Evolutionary conservation across 352 stramenopile genomes (phyloP).

Genomic region (Thalassiosira gravida): DNA sequence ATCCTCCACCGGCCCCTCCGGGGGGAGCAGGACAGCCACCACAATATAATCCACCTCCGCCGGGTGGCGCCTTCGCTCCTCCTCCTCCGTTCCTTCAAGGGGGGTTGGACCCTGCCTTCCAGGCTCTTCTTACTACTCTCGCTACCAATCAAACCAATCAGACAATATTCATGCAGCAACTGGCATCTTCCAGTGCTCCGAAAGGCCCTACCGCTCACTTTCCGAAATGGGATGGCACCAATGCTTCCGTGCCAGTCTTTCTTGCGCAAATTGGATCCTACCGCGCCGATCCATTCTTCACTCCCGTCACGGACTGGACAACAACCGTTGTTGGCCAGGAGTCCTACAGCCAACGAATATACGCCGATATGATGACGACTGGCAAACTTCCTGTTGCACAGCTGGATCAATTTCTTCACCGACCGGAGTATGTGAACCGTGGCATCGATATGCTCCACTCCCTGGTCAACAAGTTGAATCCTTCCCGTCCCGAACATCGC

Average conservation of each 20-base stretch:
- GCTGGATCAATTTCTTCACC: neutral
- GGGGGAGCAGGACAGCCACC: neutral
- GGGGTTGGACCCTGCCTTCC: neutral
- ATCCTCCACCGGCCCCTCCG: neutral
- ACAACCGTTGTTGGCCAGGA: neutral
- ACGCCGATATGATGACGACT: neutral
- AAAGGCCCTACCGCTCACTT: neutral
- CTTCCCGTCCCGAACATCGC: neutral
- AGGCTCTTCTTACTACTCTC: neutral
- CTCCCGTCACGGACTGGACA: neutral
- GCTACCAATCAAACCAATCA: neutral
- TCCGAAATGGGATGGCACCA: slow-evolving; percentile 3
- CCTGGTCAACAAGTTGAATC: neutral
- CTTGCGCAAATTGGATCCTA: neutral
- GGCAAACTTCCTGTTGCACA: neutral
- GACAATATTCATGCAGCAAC: neutral
- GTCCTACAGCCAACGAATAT: neutral
- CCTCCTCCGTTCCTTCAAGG: no score
- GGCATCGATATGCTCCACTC: slow-evolving; percentile 5
- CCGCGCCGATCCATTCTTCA: neutral
- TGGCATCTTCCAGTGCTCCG: neutral
- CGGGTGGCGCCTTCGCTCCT: no score
- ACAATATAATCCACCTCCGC: neutral
- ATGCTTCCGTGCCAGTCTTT: neutral
- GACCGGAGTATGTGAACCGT: neutral